These are phyloP conservation scores for Neurospora sp. DNA, from an alignment of 2,329 filamentous ascomycete species.

Conservation along the genomic window DNA sequence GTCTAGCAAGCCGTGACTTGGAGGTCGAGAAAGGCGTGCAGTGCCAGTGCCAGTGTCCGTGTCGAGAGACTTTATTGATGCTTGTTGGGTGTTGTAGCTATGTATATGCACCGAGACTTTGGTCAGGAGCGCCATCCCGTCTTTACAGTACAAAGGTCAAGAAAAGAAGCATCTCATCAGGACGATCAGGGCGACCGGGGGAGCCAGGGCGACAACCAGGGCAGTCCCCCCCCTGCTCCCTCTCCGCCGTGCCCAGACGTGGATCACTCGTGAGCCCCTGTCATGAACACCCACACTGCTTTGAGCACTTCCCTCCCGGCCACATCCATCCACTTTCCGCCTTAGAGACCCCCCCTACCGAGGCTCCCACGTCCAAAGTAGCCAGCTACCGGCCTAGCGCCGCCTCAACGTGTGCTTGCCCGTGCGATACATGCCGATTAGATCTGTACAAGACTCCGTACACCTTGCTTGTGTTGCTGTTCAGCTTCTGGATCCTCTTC, in stretches of 20 bases:
- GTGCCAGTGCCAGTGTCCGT: no score
- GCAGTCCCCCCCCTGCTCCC: not conserved
- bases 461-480: constrained; percentile 1
- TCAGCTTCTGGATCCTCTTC: not conserved
- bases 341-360: not conserved
- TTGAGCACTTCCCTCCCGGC: not conserved
- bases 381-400: not conserved
- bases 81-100: not conserved
- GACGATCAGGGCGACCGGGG: not conserved
- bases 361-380: not conserved
- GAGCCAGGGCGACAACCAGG: not conserved
- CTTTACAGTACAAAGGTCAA: not conserved
- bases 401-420: not conserved
- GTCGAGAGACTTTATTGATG: no score
- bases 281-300: not conserved
- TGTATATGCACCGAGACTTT: not conserved
- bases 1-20: not conserved
- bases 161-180: not conserved
- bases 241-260: constrained; percentile 1
- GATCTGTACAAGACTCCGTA: not conserved
- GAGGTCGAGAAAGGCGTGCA: not conserved
- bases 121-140: not conserved
- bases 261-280: not conserved
- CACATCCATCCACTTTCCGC: not conserved
- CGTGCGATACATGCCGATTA: not conserved